Evolutionary conservation across 805 yeast genomes (phyloP), one percentile per base, ranked within the genome.

Genomic region (Ogataea paradorogensis): DNA sequence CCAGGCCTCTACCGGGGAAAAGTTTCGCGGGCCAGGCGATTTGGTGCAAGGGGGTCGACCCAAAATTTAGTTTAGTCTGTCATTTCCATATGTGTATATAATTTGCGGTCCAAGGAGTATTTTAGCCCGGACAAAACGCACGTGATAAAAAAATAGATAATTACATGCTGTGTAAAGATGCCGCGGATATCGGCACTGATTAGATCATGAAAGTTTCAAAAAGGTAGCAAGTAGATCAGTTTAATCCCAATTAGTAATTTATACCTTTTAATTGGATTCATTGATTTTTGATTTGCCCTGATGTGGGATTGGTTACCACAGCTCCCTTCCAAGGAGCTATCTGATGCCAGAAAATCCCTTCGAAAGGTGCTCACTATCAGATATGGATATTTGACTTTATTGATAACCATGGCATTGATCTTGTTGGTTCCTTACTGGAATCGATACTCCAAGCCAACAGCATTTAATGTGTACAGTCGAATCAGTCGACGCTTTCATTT

Each of bases 321-420:
- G 9, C 45, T 55, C 3, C 58, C 55, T 3, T 32, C 56, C 1
- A 37, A 40, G 29, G 43, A 30, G 3, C 30, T 30, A n/a, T 40
- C 57, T 2, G 38, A 47, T 9, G 29, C 37, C 10, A 28, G 53
- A 23, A 64, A 63, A 44, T 25, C 35, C 2, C 43, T 61, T 7
- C 46, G 75, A 24, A 48, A 44, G 7, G 16, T 18, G 1, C 38
- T 59, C 11, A 65, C 70, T 1, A 29, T 53, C 21, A 46, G 52
- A 38, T 66, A 69, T 51, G 76, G 77, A 1, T 58, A 60, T 21
- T 45, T 55, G 30, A 64, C 78, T 0, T 55, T 74, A 11, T 34
- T 47, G 1, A 52, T 63, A 4, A 60, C 76, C 3, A 22, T 65
- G 1, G n/a, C 66, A 1, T 47, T 73, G 26, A 47, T 73, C 8